Percentiles rank a stretch among this genome's conserved stretches.
These are phyloP conservation scores for Lathyrus oleraceus DNA, from an alignment of 306 rosid species.

Conservation along the genomic window DNA sequence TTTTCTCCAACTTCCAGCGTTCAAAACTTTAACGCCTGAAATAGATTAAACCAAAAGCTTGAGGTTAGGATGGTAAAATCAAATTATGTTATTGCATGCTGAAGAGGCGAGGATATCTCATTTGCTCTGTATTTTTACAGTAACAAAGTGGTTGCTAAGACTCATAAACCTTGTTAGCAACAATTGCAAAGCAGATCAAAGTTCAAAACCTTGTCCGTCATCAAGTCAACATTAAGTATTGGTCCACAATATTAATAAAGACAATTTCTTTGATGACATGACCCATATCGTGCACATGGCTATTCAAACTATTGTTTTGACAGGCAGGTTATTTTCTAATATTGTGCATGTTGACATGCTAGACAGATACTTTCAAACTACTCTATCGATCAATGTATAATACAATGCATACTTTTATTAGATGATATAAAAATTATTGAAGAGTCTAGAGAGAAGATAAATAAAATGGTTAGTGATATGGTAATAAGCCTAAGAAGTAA, in stretches of 20 bases:
- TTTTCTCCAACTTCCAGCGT: conserved; percentile 14
- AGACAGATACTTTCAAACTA: conserved; percentile 15
- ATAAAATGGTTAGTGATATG: background rate
- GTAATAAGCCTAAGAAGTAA: background rate
- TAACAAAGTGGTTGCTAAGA: background rate
- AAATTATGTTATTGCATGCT: background rate
- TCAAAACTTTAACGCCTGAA: conserved; percentile 60
- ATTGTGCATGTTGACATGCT: background rate
- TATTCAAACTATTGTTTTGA: background rate
- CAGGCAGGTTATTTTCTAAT: background rate
- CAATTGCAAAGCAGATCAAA: background rate
- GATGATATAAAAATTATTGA: too few relatives aligned
- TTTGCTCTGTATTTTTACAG: conserved; percentile 3
- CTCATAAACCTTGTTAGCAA: background rate
- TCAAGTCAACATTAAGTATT: background rate
- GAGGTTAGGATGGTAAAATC: conserved; percentile 9
- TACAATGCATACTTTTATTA: background rate
- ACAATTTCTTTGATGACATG: too few relatives aligned
- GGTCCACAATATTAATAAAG: background rate
- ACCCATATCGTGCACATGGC: background rate
- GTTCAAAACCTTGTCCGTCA: background rate
- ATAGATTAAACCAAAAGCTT: conserved; percentile 30
- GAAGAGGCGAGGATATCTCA: background rate
- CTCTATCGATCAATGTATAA: background rate
- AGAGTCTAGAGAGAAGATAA: background rate